Evolutionary conservation across 306 rosid genomes (phyloP).

Genomic region (barrel medic (Medicago truncatula)): MtrunA17r5.0-ANR NC_053042.1:50273001-50273500

Average conservation of each 20-base stretch:
- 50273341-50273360: constrained; percentile 85
- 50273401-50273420: constrained; percentile 89
- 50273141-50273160: constrained; percentile 81
- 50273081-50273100: constrained; percentile 96
- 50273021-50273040: constrained; percentile 98
- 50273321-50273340: constrained; percentile 62
- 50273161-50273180: constrained; percentile 87
- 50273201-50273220: constrained; percentile 86
- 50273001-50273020: constrained; percentile 95
- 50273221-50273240: constrained; percentile 71
- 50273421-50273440: constrained; percentile 87
- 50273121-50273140: constrained; percentile 83
- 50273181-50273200: constrained; percentile 99
- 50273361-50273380: constrained; percentile 94
- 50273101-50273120: constrained; percentile 97
- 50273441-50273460: constrained; percentile 93
- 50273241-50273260: neutral
- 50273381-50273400: constrained; percentile 92
- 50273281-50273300: too few species aligned
- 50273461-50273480: constrained; percentile 91
- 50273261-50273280: too few species aligned
- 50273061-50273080: constrained; percentile 88
- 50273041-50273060: constrained; percentile 98
- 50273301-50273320: constrained; percentile 45
- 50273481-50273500: constrained; percentile 92